Evolutionary conservation across 495 filamentous ascomycete species (phyloP), one percentile per base, ranked within the genome.

Genomic region (Daldinia grandis): DNA sequence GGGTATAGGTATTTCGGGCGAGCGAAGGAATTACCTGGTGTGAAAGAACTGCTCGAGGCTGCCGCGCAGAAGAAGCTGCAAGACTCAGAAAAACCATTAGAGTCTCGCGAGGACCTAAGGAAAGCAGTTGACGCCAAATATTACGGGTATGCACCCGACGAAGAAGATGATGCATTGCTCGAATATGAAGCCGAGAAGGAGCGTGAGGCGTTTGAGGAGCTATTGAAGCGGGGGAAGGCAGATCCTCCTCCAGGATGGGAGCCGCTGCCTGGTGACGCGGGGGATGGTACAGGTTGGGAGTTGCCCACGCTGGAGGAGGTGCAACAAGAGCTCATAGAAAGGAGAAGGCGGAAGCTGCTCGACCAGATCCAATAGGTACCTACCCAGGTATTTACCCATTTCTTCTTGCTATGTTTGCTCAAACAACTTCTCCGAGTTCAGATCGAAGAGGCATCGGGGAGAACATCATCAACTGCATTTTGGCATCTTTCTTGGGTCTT

Each of bases 11-110:
- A 97, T 79, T 99, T 97, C 81, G 95, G 95, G 0, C 85, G 95
- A 7, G 95, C 95, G 59, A 86, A 88, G 72, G 95, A 98, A 78
- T 79, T 99, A 37, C 95, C 95, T 3, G 95, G 95, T 44, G 95
- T 99, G 3, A 98, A 97, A 79, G 95, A 99, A 81, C 84, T 99
- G 81, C 97, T 99, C 76, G 95, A 98, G 76, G 89, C 90, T 4
- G 88, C 91, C 19, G 83, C 85, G 15, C 77, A 87, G 71, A 86
- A 91, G 50, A 85, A 87, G 70, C 84, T 86, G 65, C 80, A 78
- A 9, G 81, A 85, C 61, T 81, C 79, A 21, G 85, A 86, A 74
- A 90, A 85, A 62, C 86, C 86, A 9, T 76, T 87, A 74, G 93
- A 87, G 66, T 82, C 83, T 44, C 76, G 85, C 40, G 79, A 80